Conservation (phyloP, 2,329 filamentous ascomycete species). For the Aspergillus novofumigatus region DNA sequence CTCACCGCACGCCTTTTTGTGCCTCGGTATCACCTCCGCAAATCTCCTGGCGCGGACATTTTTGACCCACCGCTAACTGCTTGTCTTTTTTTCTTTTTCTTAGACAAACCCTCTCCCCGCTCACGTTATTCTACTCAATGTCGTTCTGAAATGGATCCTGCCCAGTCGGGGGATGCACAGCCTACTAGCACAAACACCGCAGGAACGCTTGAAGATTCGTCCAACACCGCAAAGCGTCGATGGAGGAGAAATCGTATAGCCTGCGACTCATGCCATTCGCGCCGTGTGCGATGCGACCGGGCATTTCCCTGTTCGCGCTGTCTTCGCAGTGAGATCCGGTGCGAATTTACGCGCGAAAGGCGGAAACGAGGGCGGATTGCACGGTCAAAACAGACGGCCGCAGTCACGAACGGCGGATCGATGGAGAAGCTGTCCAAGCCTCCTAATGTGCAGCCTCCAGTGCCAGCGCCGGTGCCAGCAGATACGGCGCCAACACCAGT, state of each 20-base stretch:
- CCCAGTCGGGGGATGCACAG: conserved; percentile 26
- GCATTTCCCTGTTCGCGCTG: conserved; percentile 89
- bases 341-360: conserved; percentile 85
- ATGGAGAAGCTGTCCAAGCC: conserved; percentile 4
- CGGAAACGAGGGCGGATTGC: conserved; percentile 88
- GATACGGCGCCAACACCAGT: conserved; percentile 15
- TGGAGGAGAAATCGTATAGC: conserved; percentile 49
- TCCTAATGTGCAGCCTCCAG: background rate
- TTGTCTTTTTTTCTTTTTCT: background rate
- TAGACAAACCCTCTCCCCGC: background rate
- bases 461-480: background rate
- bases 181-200: conserved; percentile 11
- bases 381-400: conserved; percentile 65
- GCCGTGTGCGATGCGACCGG: conserved; percentile 90
- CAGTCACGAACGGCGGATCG: conserved; percentile 6
- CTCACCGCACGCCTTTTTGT: background rate
- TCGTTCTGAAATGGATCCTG: conserved; percentile 27
- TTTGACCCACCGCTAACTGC: background rate
- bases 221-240: conserved; percentile 28
- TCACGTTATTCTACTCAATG: conserved; percentile 14
- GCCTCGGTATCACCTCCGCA: background rate
- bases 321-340: conserved; percentile 63
- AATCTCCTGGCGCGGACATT: background rate
- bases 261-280: conserved; percentile 92
- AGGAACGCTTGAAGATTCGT: conserved; percentile 11